Base-by-base conservation (phyloP, 768 basidiomycete species). In the Boletus speciosus region DNA sequence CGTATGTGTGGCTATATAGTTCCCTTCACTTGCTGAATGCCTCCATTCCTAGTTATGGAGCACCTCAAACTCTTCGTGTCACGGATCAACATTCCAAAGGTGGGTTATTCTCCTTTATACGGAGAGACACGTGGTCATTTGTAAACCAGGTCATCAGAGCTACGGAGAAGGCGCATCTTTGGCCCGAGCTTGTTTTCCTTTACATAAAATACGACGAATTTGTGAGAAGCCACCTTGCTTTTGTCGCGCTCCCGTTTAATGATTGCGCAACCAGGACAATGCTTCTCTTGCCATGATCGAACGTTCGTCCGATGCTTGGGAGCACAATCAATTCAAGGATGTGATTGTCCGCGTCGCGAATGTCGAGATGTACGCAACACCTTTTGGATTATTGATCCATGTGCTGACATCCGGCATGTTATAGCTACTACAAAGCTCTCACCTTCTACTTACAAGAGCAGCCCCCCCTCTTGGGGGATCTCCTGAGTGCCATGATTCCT, bases 291-390 rank as follows among this genome's bases (percentile, higher is more conserved):
- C 94, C 5, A 99, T 98, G 95, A 98, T 98, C 70, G 97, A 99
- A 71, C 88, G 95, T 19, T 91, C 97, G 2, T 83, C 92, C n/a
- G 93, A 97, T 71, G 93, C 94, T 46, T 99, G 95, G 95, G 97
- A 99, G 53, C 97, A 99, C 76, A 95, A 93, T 65, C 96, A 98
- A 71, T 99, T 99, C 86, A 98, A 98, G 80, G 97, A 98, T 62
- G 87, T 97, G 53, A 82, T 97, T 51, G 91, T 98, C 66, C 90
- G 95, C 55, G 95, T 90, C 21, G 96, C 97, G 45, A 99, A 99
- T 66, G 83, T 98, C 57, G 97, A 99, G 75, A 98, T 99, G 90
- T 90, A 71, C 55, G 84, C 61, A 25, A 2, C 47, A 47, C 5
- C 36, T 27, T 38, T 12, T 36, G 6, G 14, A 47, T 41, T 10